phyloP scores from a whole-genome alignment of 305 asterid genomes.

The Solanum hybrid region DNA sequence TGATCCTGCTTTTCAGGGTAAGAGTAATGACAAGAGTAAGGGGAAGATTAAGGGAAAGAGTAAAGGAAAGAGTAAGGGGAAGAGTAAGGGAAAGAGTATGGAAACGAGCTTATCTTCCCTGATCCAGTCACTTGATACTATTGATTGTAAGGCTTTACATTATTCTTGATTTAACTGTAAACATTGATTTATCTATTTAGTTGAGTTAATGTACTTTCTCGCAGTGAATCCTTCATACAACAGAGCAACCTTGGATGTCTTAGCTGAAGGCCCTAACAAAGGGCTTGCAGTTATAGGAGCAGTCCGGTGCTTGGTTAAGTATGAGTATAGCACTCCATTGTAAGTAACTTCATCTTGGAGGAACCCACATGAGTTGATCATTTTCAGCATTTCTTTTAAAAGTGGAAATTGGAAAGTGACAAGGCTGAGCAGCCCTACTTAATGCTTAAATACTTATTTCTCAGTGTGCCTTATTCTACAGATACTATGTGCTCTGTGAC shows the following conservation, averaged over 20 bases:
- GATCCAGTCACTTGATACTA: neutral
- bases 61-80: neutral
- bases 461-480: conserved; percentile 14
- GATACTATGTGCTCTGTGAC: conserved; percentile 70
- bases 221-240: conserved; percentile 55
- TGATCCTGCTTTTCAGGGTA: neutral
- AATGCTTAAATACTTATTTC: neutral
- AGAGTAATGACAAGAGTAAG: neutral
- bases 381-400: neutral
- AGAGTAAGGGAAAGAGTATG: neutral
- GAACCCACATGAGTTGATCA: neutral
- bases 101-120: neutral
- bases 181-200: neutral
- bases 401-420: neutral
- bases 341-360: conserved; percentile 25
- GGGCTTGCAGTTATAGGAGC: neutral
- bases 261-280: neutral
- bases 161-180: neutral
- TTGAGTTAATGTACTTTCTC: conserved; percentile 2
- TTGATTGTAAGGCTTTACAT: neutral
- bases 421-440: neutral
- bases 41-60: neutral
- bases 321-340: conserved; percentile 11
- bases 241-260: neutral
- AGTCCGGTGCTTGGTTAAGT: neutral